Base-by-base conservation (phyloP, 2,329 filamentous ascomycete genomes). In the Coleophoma eucalyptorum region DNA sequence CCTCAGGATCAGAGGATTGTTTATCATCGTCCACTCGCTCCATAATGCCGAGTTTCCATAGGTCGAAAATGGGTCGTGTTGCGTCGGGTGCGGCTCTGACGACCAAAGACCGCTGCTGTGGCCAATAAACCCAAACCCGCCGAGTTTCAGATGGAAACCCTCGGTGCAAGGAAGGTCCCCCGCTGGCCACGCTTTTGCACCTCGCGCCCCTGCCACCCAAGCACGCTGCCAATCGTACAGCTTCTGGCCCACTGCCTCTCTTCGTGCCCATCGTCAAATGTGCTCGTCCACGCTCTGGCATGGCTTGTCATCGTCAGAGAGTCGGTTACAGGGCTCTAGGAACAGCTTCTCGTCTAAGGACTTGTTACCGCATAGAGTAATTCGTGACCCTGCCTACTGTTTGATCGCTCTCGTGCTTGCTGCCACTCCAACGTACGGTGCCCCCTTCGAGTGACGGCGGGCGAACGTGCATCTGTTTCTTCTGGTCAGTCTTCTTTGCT, bases 291-390 rank as follows among this genome's bases (percentile, higher is more conserved):
- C 47, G 54, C 52, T 53, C 49, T 55, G 55, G 45, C 37, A 42
- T 49, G 21, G 43, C 49, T 40, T 55, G 48, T 54, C 52, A 52
- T 16, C 52, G 59, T 62, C 47, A 44, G 53, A 60, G 59, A 56
- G 56, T 53, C 49, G 51, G 59, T 62, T 58, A 52, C 58, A 62
- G 54, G 46, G 35, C 37, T 11, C 46, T 16, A 16, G 18, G 35
- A 42, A 32, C 15, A 42, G 21, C n/a, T 18, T 45, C 48, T 54
- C 48, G 51, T 46, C 48, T 41, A 41, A 43, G 26, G 42, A 44
- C 42, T 42, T 48, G 42, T 38, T 35, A 45, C 51, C 48, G 43
- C 50, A 55, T 58, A 19, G 48, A 50, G 52, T 16, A 16, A 46
- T 45, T 43, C 48, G 26, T 37, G 34, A 48, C 50, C 50, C 50